phyloP scores from a whole-genome alignment of 2,329 filamentous ascomycete species.

The Ophiostoma himal-ulmi region DNA sequence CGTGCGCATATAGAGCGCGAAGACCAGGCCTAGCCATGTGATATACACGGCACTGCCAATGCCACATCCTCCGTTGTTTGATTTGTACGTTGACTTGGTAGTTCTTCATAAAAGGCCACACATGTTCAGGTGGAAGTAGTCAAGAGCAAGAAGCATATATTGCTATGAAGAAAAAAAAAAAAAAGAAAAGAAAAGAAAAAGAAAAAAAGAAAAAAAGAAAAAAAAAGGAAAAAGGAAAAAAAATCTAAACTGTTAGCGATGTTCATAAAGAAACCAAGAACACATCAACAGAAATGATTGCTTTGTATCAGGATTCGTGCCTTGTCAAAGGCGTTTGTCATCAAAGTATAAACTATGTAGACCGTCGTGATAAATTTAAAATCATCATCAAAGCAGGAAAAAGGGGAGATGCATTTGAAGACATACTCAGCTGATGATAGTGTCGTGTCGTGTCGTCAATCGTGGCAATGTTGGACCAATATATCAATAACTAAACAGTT shows the following conservation, averaged over 20 bases:
- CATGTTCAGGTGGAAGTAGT: not conserved
- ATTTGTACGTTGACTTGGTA: not conserved
- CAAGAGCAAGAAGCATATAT: not conserved
- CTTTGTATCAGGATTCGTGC: slow-evolving; percentile 37
- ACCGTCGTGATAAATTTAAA: slow-evolving; percentile 66
- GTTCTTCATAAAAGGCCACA: not conserved
- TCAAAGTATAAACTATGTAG: slow-evolving; percentile 75
- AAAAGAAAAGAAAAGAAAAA: not conserved
- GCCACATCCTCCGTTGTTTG: too few species aligned
- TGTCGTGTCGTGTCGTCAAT: not conserved
- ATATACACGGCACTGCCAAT: not conserved
- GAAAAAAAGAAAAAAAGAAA: slow-evolving; percentile 10
- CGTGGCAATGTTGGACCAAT: not conserved
- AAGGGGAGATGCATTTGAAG: slow-evolving; percentile 12
- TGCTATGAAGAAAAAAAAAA: not conserved
- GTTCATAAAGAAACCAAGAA: not conserved
- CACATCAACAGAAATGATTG: slow-evolving; percentile 13
- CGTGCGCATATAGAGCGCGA: not conserved
- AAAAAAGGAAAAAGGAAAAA: not conserved
- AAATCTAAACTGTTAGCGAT: slow-evolving; percentile 15
- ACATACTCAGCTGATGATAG: not conserved
- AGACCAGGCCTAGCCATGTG: not conserved
- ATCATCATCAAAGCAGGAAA: slow-evolving; percentile 58
- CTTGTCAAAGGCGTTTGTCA: slow-evolving; percentile 74
- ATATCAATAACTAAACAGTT: not conserved